Evolutionary conservation across 306 rosid genomes (phyloP).

Genomic region (Comarum palustre): DNA sequence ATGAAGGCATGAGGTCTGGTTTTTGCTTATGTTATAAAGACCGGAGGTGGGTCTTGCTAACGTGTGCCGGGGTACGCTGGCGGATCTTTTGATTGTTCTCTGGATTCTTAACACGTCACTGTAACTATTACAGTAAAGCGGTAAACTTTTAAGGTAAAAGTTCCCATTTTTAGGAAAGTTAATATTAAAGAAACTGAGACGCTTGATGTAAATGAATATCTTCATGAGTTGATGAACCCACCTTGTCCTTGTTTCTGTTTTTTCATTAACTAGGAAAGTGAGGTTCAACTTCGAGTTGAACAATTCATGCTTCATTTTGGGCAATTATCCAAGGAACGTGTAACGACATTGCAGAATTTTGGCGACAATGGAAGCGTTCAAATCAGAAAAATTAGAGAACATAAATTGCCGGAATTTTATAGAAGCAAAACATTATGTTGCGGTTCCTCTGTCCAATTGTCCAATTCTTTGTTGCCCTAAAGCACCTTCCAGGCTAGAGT

Average conservation of each 20-base stretch:
- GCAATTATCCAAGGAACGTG: neutral
- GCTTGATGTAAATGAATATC: no score
- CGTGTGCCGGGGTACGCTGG: slow-evolving; percentile 3
- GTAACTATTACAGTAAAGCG: neutral
- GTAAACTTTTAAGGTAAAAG: neutral
- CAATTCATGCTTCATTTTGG: neutral
- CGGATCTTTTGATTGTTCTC: neutral
- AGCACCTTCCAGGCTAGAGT: neutral
- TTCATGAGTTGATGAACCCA: no score
- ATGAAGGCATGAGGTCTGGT: neutral
- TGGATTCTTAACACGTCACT: neutral
- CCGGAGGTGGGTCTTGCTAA: neutral
- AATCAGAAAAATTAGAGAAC: neutral
- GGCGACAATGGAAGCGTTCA: neutral
- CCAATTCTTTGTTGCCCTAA: neutral
- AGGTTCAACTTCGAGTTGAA: neutral
- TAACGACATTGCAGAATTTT: neutral
- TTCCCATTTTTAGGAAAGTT: neutral
- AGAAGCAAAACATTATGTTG: neutral
- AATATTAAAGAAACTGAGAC: neutral
- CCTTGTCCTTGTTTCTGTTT: no score
- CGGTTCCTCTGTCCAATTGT: neutral
- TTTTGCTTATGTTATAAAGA: neutral
- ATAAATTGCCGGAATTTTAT: no score
- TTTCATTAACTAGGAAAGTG: neutral